Conservation (phyloP, 768 basidiomycete species). For the Paxillus involutus region DNA sequence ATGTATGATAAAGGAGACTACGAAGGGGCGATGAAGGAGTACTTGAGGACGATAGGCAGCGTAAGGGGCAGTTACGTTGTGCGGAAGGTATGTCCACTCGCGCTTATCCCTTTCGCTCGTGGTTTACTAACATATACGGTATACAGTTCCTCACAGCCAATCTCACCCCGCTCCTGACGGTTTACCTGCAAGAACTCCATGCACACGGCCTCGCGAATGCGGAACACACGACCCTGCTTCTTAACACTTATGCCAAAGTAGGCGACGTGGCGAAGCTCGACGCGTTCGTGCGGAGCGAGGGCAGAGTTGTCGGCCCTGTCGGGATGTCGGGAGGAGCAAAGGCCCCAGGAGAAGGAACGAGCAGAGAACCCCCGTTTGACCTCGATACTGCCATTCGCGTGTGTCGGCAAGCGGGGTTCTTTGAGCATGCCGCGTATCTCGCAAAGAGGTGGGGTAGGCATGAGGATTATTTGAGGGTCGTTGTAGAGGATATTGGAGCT, state of each 20-base stretch:
- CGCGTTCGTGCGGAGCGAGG: conserved; percentile 89
- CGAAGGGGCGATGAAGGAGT: conserved; percentile 92
- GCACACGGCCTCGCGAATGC: conserved; percentile 87
- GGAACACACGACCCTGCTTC: conserved; percentile 93
- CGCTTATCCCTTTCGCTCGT: background rate
- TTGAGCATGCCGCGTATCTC: conserved; percentile 90
- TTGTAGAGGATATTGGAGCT: conserved; percentile 83
- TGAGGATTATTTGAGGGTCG: conserved; percentile 90
- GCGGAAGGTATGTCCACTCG: conserved; percentile 65
- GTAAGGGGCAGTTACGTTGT: conserved; percentile 96
- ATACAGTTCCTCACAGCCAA: conserved; percentile 93
- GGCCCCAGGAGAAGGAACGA: conserved; percentile 37
- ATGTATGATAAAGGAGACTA: conserved; percentile 89
- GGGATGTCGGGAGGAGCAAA: conserved; percentile 15
- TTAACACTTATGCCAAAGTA: conserved; percentile 97
- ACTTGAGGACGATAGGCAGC: conserved; percentile 84
- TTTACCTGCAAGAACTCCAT: conserved; percentile 95
- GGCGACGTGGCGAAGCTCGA: conserved; percentile 88
- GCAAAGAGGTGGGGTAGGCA: conserved; percentile 90
- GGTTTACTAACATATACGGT: background rate
- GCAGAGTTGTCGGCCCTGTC: conserved; percentile 39
- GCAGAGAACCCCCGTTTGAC: conserved; percentile 87
- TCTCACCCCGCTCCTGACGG: conserved; percentile 90
- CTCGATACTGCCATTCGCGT: conserved; percentile 96
- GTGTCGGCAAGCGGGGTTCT: conserved; percentile 95